Evolutionary conservation across 108 stramenopile species (phyloP), one percentile per base, ranked within the genome.

Genomic region (Skeletonema potamos): DNA sequence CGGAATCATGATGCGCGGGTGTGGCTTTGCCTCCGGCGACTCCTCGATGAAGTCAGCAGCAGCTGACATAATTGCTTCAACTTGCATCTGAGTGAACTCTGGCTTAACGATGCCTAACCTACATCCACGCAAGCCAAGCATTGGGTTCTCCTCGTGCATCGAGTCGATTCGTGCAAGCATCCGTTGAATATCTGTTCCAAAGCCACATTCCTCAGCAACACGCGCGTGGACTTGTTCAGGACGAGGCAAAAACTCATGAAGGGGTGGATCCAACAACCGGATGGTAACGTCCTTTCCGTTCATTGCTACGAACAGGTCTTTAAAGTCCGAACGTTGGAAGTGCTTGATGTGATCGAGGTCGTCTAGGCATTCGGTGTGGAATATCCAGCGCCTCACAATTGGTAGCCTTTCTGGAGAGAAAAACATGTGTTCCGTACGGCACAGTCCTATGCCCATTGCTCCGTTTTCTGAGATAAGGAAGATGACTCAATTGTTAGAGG

Each of bases 371-470:
- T 77, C 81, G 6, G 71, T 79, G 12, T 88, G 85, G 37, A 96
- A 82, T 58, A 96, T 96, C 91, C 90, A 90, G 27, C 82, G 83
- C 26, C 90, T 80, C 8, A 96, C 87, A 54, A 86, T 71, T 26
- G 87, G 83, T 37, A 96, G 78, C 29, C 91, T 78, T 32, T 85
- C 90, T 10, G 88, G 89, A 32, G 48, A 59, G 68, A 95, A 95
- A 67, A 87, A 95, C 92, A 92, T 91, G 81, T 96, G 95, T 76
- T 96, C 95, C 0, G 95, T 92, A 26, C 95, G 92, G 57, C 77
- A 81, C 3, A 96, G 66, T 6, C 95, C 95, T 34, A 93, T 91
- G 11, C 95, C 95, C 68, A 85, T 62, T 6, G 95, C 95, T 34
- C 91, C 95, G 60, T 88, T 64, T 20, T 82, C 67, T 24, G 60